Percentiles rank a stretch among this genome's conserved stretches.
phyloP scores from a whole-genome alignment of 306 rosid species.

The Citrullus amarus region DNA sequence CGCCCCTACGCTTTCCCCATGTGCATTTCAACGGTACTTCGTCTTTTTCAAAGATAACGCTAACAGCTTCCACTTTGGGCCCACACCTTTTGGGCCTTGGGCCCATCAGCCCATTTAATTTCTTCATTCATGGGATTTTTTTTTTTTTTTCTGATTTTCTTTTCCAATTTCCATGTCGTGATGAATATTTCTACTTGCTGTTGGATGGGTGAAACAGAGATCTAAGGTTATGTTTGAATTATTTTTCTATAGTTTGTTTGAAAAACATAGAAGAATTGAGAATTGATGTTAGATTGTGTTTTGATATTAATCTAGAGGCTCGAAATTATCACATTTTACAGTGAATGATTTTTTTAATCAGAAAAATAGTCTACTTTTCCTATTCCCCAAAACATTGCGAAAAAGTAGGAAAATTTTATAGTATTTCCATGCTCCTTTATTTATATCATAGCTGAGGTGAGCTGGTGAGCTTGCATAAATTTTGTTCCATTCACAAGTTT shows the following conservation, averaged over 20 bases:
- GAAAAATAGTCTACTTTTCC: neutral
- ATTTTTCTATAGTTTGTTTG: neutral
- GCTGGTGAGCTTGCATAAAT: no score
- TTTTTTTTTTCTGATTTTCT: neutral
- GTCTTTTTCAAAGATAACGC: neutral
- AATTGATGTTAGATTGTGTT: neutral
- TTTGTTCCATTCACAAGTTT: no score
- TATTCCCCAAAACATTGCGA: neutral
- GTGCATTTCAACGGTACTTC: neutral
- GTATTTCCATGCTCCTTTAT: no score
- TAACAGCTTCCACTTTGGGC: neutral
- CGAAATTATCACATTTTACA: neutral
- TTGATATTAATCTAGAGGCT: neutral
- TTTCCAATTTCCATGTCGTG: neutral
- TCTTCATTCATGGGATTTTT: neutral
- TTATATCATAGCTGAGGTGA: no score
- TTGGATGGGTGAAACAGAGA: neutral
- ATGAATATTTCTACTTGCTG: no score
- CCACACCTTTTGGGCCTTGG: conserved; percentile 1
- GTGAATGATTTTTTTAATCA: neutral
- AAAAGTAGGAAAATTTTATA: neutral
- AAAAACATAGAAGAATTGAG: neutral
- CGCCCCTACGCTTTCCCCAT: conserved; percentile 2
- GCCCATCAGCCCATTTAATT: neutral
- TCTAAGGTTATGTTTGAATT: no score